A percentile compares a stretch with the other conserved stretches of the same genome.
Conservation (phyloP, 2,329 filamentous ascomycete species). For the Graphium sp. region DNA sequence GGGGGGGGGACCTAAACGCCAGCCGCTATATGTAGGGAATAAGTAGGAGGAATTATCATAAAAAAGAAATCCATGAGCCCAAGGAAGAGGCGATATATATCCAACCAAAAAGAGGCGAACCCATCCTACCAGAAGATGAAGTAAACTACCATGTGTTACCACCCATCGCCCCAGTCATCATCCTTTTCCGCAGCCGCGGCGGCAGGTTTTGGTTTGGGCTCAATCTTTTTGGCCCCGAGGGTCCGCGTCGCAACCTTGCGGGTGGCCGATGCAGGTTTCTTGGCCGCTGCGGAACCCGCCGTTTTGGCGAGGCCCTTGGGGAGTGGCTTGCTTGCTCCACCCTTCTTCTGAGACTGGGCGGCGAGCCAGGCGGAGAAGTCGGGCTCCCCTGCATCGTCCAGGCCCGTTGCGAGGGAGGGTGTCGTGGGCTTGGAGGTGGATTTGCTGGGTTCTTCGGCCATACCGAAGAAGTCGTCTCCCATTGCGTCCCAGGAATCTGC, state of each 20-base stretch:
- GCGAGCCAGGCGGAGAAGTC: conserved; percentile 94
- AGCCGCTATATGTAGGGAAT: no score
- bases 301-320: conserved; percentile 71
- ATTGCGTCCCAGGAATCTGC: conserved; percentile 64
- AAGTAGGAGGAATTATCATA: no score
- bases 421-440: conserved; percentile 11
- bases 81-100: no score
- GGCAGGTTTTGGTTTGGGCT: conserved; percentile 45
- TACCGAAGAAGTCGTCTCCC: conserved; percentile 25
- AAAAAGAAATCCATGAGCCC: no score
- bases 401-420: no score
- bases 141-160: conserved; percentile 20
- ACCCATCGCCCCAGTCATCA: conserved; percentile 51
- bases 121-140: background rate
- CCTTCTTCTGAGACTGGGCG: conserved; percentile 66
- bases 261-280: conserved; percentile 16
- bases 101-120: background rate
- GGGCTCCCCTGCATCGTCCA: conserved; percentile 69
- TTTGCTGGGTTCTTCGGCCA: conserved; percentile 20
- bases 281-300: conserved; percentile 13
- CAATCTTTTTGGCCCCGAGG: conserved; percentile 44
- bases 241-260: conserved; percentile 10
- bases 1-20: no score
- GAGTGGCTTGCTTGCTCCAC: conserved; percentile 39
- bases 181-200: conserved; percentile 43